phyloP scores from a whole-genome alignment of 495 filamentous ascomycete species.

The Xylaria acuta region DNA sequence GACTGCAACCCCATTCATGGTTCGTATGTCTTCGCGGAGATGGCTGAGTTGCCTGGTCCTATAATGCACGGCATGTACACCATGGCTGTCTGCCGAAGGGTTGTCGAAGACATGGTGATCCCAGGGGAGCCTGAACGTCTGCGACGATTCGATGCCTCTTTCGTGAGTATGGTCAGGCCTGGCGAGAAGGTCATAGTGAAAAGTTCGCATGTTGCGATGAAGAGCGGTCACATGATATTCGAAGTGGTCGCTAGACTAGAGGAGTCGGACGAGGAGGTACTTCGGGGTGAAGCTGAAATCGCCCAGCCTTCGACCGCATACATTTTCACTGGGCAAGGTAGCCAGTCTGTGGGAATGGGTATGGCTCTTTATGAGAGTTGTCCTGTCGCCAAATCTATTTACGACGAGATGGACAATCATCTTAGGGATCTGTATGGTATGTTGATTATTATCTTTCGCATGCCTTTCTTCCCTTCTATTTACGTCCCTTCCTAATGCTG shows the following conservation, averaged over 20 bases:
- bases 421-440: constrained; percentile 88
- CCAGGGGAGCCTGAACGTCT: constrained; percentile 88
- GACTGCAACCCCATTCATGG: constrained; percentile 92
- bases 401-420: constrained; percentile 84
- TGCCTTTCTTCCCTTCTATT: background rate
- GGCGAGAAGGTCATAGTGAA: constrained; percentile 82
- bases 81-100: constrained; percentile 79
- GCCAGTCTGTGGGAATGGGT: constrained; percentile 89
- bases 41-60: constrained; percentile 79
- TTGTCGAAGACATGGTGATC: constrained; percentile 88
- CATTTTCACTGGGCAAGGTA: constrained; percentile 87
- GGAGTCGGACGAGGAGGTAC: constrained; percentile 80
- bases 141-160: constrained; percentile 78
- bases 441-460: constrained; percentile 22
- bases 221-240: constrained; percentile 86
- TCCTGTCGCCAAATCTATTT: constrained; percentile 80
- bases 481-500: constrained; percentile 35
- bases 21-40: constrained; percentile 86
- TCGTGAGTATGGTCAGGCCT: constrained; percentile 86
- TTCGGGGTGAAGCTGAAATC: constrained; percentile 82
- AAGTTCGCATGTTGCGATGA: constrained; percentile 84
- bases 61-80: constrained; percentile 93
- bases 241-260: constrained; percentile 81
- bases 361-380: constrained; percentile 87
- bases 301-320: constrained; percentile 84